Percentiles rank a stretch among this genome's conserved stretches.
Conservation (phyloP, 495 filamentous ascomycete genomes). For the Penicillium steckii region DNA sequence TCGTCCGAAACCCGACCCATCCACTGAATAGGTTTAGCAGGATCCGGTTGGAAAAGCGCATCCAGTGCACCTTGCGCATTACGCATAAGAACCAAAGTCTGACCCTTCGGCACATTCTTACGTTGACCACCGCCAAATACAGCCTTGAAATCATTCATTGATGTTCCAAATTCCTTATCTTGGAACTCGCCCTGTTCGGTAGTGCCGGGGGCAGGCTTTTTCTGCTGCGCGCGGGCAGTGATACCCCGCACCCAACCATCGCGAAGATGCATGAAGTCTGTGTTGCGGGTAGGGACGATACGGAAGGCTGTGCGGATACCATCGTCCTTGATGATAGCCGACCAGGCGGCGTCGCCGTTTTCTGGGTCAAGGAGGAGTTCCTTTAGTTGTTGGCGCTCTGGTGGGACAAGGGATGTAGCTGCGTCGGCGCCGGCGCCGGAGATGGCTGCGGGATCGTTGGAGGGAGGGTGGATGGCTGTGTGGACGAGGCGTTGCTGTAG, state of each 20-base stretch:
- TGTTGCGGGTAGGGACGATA: conserved; percentile 81
- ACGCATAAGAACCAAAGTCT: conserved; percentile 71
- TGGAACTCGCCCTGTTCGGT: conserved; percentile 46
- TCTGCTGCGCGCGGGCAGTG: conserved; percentile 60
- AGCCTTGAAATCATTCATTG: conserved; percentile 72
- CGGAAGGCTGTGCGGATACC: conserved; percentile 69
- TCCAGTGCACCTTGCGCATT: conserved; percentile 62
- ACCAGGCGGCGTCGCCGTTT: conserved; percentile 68
- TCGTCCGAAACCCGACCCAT: conserved; percentile 75
- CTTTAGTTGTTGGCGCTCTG: conserved; percentile 71
- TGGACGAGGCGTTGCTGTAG: conserved; percentile 57
- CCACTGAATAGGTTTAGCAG: conserved; percentile 41
- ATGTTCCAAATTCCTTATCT: conserved; percentile 67
- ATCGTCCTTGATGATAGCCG: conserved; percentile 60
- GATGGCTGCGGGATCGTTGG: conserved; percentile 41
- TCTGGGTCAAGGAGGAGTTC: conserved; percentile 66
- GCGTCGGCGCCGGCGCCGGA: conserved; percentile 53
- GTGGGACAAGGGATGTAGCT: conserved; percentile 79
- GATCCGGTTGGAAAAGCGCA: conserved; percentile 62
- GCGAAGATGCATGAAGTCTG: conserved; percentile 86
- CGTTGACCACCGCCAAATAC: conserved; percentile 69
- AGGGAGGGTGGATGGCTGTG: conserved; percentile 36
- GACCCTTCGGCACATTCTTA: conserved; percentile 69
- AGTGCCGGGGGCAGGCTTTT: conserved; percentile 18
- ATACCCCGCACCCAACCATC: conserved; percentile 89